Conservation (phyloP, 768 basidiomycete genomes). For the Collybia nuda region DNA sequence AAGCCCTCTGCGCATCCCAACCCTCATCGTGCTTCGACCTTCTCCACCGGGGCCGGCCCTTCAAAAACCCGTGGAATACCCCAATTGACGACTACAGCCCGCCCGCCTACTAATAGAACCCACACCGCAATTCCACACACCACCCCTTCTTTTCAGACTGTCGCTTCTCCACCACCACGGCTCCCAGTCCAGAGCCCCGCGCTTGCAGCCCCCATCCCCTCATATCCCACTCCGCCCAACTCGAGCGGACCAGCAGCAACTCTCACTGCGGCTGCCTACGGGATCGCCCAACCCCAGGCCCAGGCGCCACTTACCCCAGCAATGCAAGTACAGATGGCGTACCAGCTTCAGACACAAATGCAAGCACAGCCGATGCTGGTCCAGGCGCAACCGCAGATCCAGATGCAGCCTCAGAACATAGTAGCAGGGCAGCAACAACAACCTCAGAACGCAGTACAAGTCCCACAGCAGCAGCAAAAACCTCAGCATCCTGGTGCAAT, state of each 20-base stretch:
- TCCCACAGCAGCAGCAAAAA: neutral
- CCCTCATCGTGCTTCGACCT: conserved; percentile 10
- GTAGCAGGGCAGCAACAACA: too few species aligned
- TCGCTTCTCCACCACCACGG: conserved; percentile 3
- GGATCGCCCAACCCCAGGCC: neutral
- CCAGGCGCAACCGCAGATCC: too few species aligned
- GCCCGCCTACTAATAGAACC: conserved; percentile 4
- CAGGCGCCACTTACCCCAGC: too few species aligned
- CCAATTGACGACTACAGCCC: conserved; percentile 6
- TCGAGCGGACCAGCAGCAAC: neutral
- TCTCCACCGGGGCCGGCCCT: neutral
- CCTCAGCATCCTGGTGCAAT: neutral
- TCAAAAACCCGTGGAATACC: conserved; percentile 4
- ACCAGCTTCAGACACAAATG: too few species aligned
- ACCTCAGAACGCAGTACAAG: neutral
- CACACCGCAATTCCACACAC: neutral
- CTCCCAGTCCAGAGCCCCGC: neutral
- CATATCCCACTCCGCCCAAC: conserved; percentile 6
- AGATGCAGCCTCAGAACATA: too few species aligned
- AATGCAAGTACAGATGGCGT: too few species aligned
- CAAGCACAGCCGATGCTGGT: too few species aligned
- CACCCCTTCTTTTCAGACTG: conserved; percentile 1
- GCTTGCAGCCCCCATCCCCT: neutral
- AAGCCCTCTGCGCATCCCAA: neutral
- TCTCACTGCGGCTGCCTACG: neutral